phyloP scores from a whole-genome alignment of 495 filamentous ascomycete genomes.

The Delitschia confertaspora region DNA sequence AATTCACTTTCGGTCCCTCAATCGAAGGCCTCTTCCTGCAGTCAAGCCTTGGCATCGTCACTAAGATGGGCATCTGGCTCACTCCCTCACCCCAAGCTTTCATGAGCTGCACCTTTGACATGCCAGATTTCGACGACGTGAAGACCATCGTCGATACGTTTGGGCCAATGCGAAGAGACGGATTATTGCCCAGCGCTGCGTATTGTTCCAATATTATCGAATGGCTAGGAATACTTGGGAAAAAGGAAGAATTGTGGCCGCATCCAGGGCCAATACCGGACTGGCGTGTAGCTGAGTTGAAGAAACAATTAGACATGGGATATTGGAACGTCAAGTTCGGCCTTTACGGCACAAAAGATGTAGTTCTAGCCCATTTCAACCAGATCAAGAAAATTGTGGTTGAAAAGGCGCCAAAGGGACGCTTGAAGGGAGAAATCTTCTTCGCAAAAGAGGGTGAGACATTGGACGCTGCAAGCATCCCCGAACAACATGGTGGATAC shows the following conservation, averaged over 20 bases:
- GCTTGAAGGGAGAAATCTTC: constrained; percentile 34
- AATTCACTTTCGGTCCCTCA: constrained; percentile 41
- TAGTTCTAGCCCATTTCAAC: constrained; percentile 42
- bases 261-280: constrained; percentile 41
- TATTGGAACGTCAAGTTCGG: constrained; percentile 43
- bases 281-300: constrained; percentile 39
- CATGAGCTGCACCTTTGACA: constrained; percentile 43
- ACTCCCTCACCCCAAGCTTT: constrained; percentile 42
- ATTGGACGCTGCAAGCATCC: constrained; percentile 34
- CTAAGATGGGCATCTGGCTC: constrained; percentile 42
- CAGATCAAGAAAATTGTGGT: constrained; percentile 37
- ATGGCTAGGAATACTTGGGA: constrained; percentile 41
- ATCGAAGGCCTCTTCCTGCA: constrained; percentile 45
- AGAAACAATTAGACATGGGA: constrained; percentile 37
- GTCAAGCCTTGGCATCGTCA: constrained; percentile 43
- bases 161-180: constrained; percentile 25
- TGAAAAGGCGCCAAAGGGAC: constrained; percentile 34
- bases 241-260: constrained; percentile 40
- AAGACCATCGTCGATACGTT: constrained; percentile 41
- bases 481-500: constrained; percentile 19
- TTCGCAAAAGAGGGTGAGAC: constrained; percentile 33
- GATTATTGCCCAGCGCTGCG: constrained; percentile 20
- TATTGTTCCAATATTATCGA: constrained; percentile 36
- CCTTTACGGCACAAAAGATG: constrained; percentile 38
- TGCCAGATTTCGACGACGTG: constrained; percentile 41